These are phyloP conservation scores for Jamesozyma jinghongensis DNA, from an alignment of 805 yeast species.

Conservation along the genomic window DNA sequence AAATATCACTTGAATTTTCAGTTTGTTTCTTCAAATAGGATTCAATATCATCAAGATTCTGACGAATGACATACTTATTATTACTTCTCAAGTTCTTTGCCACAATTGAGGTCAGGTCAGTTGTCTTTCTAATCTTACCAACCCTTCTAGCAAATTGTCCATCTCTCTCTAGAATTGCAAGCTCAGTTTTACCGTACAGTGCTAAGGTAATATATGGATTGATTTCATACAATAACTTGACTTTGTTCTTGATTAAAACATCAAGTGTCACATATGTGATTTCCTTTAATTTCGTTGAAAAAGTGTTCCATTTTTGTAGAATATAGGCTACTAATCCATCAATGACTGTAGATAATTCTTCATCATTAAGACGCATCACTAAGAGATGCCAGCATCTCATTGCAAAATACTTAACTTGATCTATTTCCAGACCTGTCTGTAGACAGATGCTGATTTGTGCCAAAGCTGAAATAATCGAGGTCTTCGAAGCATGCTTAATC, in stretches of 20 bases:
- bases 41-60: constrained; percentile 56
- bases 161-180: constrained; percentile 41
- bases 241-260: constrained; percentile 18
- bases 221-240: constrained; percentile 12
- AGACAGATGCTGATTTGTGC: constrained; percentile 84
- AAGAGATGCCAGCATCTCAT: constrained; percentile 61
- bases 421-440: constrained; percentile 64
- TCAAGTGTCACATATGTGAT: constrained; percentile 46
- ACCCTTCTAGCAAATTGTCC: constrained; percentile 45
- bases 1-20: constrained; percentile 35
- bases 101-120: constrained; percentile 22
- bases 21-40: constrained; percentile 45
- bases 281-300: constrained; percentile 40
- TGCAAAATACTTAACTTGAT: constrained; percentile 50
- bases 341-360: constrained; percentile 53
- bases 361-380: constrained; percentile 45
- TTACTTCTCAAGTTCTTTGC: constrained; percentile 22
- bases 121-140: constrained; percentile 17
- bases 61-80: constrained; percentile 53
- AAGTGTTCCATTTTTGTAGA: constrained; percentile 53
- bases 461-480: constrained; percentile 53
- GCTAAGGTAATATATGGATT: constrained; percentile 51
- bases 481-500: constrained; percentile 40
- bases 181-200: constrained; percentile 50
- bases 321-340: constrained; percentile 69